Percentiles rank a stretch among this genome's conserved stretches.
Conservation (phyloP, 177 flowering plant species). For the Tripterygium wilfordii region DNA sequence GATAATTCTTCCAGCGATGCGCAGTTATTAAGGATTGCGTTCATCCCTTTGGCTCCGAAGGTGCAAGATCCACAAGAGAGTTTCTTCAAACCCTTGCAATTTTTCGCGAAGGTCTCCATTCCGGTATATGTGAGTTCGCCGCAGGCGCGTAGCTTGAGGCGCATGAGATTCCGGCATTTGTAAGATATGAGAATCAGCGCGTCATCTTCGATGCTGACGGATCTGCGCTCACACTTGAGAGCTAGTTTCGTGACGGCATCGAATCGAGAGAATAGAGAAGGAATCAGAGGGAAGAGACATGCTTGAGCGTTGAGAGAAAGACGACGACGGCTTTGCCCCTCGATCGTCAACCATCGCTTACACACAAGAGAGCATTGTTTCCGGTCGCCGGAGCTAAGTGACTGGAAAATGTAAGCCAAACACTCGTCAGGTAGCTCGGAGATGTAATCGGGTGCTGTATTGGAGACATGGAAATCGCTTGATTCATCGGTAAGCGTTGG, state of each 20-base stretch:
- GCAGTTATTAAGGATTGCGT: constrained; percentile 67
- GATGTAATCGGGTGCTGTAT: constrained; percentile 28
- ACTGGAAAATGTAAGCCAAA: constrained; percentile 66
- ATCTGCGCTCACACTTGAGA: constrained; percentile 67
- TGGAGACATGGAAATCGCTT: neutral
- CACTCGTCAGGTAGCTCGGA: constrained; percentile 80
- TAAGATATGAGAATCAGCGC: constrained; percentile 49
- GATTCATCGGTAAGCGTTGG: constrained; percentile 11
- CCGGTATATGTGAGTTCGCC: constrained; percentile 72
- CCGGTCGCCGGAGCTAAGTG: constrained; percentile 60
- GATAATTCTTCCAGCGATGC: constrained; percentile 71
- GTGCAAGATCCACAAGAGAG: constrained; percentile 79
- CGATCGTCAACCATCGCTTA: constrained; percentile 66
- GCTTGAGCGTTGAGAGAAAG: constrained; percentile 65
- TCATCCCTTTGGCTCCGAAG: constrained; percentile 81
- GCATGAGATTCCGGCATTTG: constrained; percentile 59
- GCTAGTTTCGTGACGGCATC: constrained; percentile 80
- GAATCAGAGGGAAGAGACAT: constrained; percentile 36
- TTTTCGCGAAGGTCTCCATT: constrained; percentile 54
- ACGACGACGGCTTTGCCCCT: constrained; percentile 83
- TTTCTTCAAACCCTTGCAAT: constrained; percentile 67
- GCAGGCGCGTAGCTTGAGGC: constrained; percentile 82
- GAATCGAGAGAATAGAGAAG: constrained; percentile 56
- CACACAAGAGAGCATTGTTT: constrained; percentile 73
- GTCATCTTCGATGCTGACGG: constrained; percentile 67